Percentiles rank a stretch among this genome's conserved stretches.
These are phyloP conservation scores for Bacterosira constricta DNA, from an alignment of 108 stramenopile genomes.

Conservation along the genomic window DNA sequence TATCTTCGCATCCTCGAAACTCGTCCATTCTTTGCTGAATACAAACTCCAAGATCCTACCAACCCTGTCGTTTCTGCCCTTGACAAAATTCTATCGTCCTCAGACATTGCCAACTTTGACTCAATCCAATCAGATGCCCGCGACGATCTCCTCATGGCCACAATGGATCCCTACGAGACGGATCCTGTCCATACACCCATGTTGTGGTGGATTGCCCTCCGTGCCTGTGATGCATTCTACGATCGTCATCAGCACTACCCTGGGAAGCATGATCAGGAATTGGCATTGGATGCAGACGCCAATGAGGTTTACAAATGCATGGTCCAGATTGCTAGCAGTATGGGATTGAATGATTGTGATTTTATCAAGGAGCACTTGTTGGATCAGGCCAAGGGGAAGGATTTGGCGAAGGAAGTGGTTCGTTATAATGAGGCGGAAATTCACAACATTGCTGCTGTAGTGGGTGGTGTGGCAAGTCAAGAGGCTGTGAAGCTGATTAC, in stretches of 20 bases:
- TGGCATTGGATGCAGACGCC: constrained; percentile 62
- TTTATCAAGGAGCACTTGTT: constrained; percentile 35
- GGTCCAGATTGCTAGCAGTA: constrained; percentile 37
- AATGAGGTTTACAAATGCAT: constrained; percentile 52
- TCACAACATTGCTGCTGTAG: constrained; percentile 85
- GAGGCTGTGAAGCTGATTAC: constrained; percentile 97
- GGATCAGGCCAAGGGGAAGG: constrained; percentile 36
- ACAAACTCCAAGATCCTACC: constrained; percentile 38
- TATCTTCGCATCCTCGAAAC: constrained; percentile 64
- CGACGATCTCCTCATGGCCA: constrained; percentile 54
- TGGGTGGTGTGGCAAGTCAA: constrained; percentile 94
- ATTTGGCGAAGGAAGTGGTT: constrained; percentile 74
- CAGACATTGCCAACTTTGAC: constrained; percentile 24
- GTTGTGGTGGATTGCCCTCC: constrained; percentile 84
- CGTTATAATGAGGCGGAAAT: constrained; percentile 90
- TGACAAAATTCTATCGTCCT: not conserved
- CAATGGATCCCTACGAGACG: constrained; percentile 74
- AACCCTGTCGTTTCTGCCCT: constrained; percentile 17
- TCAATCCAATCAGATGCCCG: constrained; percentile 19
- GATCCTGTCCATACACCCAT: constrained; percentile 72
- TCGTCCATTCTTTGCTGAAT: constrained; percentile 61
- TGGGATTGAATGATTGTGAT: constrained; percentile 60
- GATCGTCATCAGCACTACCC: constrained; percentile 73
- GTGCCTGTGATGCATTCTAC: constrained; percentile 80
- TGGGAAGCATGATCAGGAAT: constrained; percentile 57